These are phyloP conservation scores for Plenodomus tracheiphilus DNA, from an alignment of 2,329 filamentous ascomycete genomes.

Conservation along the genomic window DNA sequence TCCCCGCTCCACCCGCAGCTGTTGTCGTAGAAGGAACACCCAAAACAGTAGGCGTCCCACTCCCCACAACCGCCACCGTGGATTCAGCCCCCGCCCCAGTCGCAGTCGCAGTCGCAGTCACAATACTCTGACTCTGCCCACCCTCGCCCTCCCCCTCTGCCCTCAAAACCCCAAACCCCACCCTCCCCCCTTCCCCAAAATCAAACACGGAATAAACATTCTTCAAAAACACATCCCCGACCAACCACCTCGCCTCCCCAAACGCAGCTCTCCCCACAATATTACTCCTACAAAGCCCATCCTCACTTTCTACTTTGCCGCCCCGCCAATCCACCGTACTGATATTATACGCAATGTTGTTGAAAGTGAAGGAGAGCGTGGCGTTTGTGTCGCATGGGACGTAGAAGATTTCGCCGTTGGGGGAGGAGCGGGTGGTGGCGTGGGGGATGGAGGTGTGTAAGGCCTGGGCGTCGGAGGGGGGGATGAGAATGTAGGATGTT, in stretches of 20 bases:
- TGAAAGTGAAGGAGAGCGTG: constrained; percentile 68
- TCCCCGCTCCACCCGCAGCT: too few species aligned
- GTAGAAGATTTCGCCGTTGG: constrained; percentile 64
- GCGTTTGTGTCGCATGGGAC: constrained; percentile 72
- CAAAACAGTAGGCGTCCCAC: too few species aligned
- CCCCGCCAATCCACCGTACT: constrained; percentile 73
- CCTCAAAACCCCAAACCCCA: constrained; percentile 55
- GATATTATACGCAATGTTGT: constrained; percentile 67
- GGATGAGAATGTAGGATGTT: constrained; percentile 77
- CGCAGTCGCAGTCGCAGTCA: constrained; percentile 4
- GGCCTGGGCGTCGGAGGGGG: constrained; percentile 65
- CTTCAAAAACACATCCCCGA: constrained; percentile 85
- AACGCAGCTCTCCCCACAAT: constrained; percentile 74
- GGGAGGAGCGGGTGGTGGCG: constrained; percentile 36
- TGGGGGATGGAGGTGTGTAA: constrained; percentile 68
- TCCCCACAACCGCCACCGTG: too few species aligned
- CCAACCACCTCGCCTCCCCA: constrained; percentile 67
- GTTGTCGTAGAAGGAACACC: too few species aligned
- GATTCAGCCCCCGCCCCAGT: background rate
- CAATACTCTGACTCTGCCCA: background rate
- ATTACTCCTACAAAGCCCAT: constrained; percentile 63
- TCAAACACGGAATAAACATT: constrained; percentile 90
- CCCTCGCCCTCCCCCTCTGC: constrained; percentile 2
- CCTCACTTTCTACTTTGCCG: constrained; percentile 33
- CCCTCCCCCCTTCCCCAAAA: constrained; percentile 62